Conservation (phyloP, 2,329 filamentous ascomycete species). For the Harringtonia aguacate region DNA sequence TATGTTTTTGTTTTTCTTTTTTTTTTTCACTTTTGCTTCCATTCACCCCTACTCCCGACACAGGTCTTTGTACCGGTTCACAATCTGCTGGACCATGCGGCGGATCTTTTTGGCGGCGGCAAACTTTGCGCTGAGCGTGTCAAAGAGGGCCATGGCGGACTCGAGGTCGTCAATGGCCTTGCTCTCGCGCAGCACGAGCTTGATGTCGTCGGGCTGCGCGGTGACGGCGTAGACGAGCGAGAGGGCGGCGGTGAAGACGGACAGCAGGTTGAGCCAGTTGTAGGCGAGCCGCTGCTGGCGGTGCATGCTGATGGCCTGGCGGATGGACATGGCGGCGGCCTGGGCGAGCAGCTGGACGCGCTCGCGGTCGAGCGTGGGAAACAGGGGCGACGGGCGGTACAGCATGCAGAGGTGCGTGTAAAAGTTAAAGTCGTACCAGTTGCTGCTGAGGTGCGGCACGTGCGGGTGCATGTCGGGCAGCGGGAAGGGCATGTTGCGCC, state of each 20-base stretch:
- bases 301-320: conserved; percentile 26
- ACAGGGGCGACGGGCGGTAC: conserved; percentile 32
- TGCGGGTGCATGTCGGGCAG: conserved; percentile 24
- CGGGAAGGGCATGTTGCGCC: conserved; percentile 31
- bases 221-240: conserved; percentile 32
- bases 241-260: conserved; percentile 29
- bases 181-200: conserved; percentile 15
- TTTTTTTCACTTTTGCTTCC: too few relatives aligned
- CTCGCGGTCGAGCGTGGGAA: conserved; percentile 22
- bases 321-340: conserved; percentile 30
- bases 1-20: too few relatives aligned
- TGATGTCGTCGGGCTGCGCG: conserved; percentile 22
- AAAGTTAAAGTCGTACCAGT: conserved; percentile 37
- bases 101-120: conserved; percentile 18
- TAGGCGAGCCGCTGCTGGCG: conserved; percentile 28
- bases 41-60: too few relatives aligned
- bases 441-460: conserved; percentile 31
- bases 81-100: conserved; percentile 16
- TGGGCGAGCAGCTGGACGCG: conserved; percentile 26
- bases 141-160: conserved; percentile 19
- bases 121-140: conserved; percentile 20
- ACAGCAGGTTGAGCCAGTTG: conserved; percentile 30
- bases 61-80: conserved; percentile 14
- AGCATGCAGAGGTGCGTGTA: conserved; percentile 33
- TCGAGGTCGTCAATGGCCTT: conserved; percentile 20